These are phyloP conservation scores for Cyclotella choctawhatcheeana DNA, from an alignment of 108 stramenopile genomes.

Conservation along the genomic window DNA sequence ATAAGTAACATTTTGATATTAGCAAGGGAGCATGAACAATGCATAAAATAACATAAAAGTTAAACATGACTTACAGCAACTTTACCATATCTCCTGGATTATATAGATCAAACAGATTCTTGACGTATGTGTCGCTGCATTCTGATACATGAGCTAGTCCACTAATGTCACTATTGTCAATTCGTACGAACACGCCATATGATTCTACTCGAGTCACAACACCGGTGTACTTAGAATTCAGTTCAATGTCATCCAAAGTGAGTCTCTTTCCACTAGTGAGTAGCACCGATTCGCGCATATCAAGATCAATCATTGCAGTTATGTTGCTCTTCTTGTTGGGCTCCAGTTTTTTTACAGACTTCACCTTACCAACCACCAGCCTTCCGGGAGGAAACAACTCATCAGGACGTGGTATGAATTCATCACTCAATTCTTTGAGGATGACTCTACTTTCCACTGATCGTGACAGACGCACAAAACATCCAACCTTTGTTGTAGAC, in stretches of 20 bases:
- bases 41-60: not conserved
- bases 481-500: slow-evolving; percentile 88
- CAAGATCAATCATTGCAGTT: slow-evolving; percentile 63
- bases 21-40: not conserved
- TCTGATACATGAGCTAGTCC: slow-evolving; percentile 93
- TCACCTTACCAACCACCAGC: slow-evolving; percentile 91
- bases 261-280: slow-evolving; percentile 67
- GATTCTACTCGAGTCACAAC: slow-evolving; percentile 84
- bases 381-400: slow-evolving; percentile 87
- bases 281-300: slow-evolving; percentile 80
- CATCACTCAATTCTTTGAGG: slow-evolving; percentile 90
- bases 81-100: slow-evolving; percentile 94
- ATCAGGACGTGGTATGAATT: slow-evolving; percentile 81
- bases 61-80: slow-evolving; percentile 48
- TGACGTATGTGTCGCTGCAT: slow-evolving; percentile 86
- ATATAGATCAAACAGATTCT: slow-evolving; percentile 80
- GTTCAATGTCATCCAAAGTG: slow-evolving; percentile 74
- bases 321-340: slow-evolving; percentile 29
- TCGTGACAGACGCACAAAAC: slow-evolving; percentile 88
- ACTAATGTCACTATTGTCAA: slow-evolving; percentile 86
- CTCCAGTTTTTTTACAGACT: slow-evolving; percentile 45
- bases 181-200: slow-evolving; percentile 93
- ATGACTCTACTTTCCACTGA: slow-evolving; percentile 84
- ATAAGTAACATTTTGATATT: not conserved
- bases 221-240: slow-evolving; percentile 84